These are phyloP conservation scores for Venturia pyrina DNA, from an alignment of 2,329 filamentous ascomycete genomes.

Conservation along the genomic window DNA sequence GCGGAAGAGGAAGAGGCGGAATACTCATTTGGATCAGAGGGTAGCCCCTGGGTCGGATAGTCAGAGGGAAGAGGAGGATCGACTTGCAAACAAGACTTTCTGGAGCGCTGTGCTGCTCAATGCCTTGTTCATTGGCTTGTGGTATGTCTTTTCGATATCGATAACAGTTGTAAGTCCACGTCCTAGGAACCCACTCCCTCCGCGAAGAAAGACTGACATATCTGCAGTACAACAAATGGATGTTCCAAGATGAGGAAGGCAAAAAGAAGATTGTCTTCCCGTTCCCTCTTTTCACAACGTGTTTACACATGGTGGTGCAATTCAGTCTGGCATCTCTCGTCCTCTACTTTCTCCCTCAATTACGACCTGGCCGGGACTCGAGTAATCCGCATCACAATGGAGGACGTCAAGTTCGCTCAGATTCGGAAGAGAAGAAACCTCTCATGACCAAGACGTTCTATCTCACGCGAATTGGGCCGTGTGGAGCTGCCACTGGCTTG, in stretches of 20 bases:
- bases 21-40: constrained; percentile 64
- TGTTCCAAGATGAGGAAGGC: constrained; percentile 59
- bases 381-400: constrained; percentile 17
- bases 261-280: constrained; percentile 59
- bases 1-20: constrained; percentile 55
- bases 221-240: constrained; percentile 94
- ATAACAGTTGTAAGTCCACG: constrained; percentile 69
- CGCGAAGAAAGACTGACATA: constrained; percentile 14
- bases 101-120: constrained; percentile 62
- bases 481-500: constrained; percentile 82
- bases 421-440: constrained; percentile 37
- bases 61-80: constrained; percentile 61
- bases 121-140: constrained; percentile 69
- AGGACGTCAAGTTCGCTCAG: constrained; percentile 18
- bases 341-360: constrained; percentile 69
- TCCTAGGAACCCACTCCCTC: too few relatives aligned
- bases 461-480: constrained; percentile 80
- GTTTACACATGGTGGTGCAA: constrained; percentile 91
- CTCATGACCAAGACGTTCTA: constrained; percentile 88
- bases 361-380: constrained; percentile 56
- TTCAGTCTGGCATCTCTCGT: constrained; percentile 70
- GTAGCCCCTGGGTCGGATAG: constrained; percentile 39
- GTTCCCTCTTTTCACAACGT: constrained; percentile 91
- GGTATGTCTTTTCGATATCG: constrained; percentile 87
- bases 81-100: constrained; percentile 65